Evolutionary conservation across 1,284 basidiomycete genomes (phyloP).

Genomic region (Ustilago lituana): DNA sequence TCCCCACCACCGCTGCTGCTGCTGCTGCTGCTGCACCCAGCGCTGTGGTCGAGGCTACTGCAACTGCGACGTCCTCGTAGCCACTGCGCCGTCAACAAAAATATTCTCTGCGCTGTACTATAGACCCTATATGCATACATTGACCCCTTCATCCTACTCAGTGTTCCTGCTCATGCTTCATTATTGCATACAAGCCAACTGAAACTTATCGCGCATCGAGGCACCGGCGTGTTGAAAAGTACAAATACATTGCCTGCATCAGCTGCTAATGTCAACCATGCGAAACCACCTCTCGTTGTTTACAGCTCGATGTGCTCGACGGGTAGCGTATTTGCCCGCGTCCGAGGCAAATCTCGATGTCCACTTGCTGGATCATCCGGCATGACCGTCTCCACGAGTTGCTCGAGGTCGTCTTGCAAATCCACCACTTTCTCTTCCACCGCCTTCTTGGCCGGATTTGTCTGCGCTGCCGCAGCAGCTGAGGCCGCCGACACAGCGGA

Average conservation of each 20-base stretch:
- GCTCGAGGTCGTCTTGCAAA: slow-evolving; percentile 31
- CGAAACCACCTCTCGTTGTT: no score
- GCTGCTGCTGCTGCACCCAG: not conserved
- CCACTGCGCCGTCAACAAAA: not conserved
- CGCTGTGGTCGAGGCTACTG: not conserved
- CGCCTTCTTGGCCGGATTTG: slow-evolving; percentile 2
- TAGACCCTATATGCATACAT: slow-evolving; percentile 1
- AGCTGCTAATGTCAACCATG: no score
- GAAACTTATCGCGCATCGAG: no score
- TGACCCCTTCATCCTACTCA: no score
- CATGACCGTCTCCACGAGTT: slow-evolving; percentile 22
- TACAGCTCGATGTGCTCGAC: slow-evolving; percentile 38
- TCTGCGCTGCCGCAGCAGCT: slow-evolving; percentile 15
- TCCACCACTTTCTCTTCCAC: slow-evolving; percentile 22
- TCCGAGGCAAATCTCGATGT: slow-evolving; percentile 4
- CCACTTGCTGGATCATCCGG: slow-evolving; percentile 10
- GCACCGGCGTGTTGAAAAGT: no score
- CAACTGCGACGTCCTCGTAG: slow-evolving; percentile 3
- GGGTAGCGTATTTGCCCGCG: slow-evolving; percentile 25
- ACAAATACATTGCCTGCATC: slow-evolving; percentile 7
- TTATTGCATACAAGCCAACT: no score
- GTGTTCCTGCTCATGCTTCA: no score
- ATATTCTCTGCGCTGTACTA: slow-evolving; percentile 2
- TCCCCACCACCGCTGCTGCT: not conserved
- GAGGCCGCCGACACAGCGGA: slow-evolving; percentile 15